A percentile compares a stretch with the other conserved stretches of the same genome.
Conservation (phyloP, 2,329 filamentous ascomycete species). For the Aspergillus aculeatinus region DNA sequence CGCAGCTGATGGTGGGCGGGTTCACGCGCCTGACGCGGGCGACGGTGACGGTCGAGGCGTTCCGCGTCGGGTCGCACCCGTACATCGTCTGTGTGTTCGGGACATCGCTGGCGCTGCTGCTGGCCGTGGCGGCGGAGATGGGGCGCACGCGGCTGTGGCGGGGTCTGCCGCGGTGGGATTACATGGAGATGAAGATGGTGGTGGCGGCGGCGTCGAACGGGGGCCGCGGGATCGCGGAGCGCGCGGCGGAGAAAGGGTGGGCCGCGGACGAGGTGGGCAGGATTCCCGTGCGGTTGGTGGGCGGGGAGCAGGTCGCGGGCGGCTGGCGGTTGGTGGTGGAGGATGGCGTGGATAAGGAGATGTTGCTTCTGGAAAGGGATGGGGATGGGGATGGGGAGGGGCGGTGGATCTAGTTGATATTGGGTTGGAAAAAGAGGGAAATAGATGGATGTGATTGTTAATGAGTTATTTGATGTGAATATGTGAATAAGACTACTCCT, state of each 20-base stretch:
- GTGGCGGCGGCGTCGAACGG: not conserved
- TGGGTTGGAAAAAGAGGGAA: no score
- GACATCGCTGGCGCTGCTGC: not conserved
- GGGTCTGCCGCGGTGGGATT: not conserved
- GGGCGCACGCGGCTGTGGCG: not conserved
- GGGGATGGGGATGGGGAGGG: not conserved
- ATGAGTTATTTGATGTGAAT: no score
- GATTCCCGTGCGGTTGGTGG: not conserved
- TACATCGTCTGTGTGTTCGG: not conserved
- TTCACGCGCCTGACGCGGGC: not conserved
- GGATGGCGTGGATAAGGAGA: not conserved
- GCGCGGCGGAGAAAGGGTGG: not conserved
- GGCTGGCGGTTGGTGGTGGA: not conserved
- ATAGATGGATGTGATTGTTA: no score
- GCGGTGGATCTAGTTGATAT: not conserved
- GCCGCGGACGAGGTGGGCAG: not conserved
- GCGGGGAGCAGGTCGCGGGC: not conserved
- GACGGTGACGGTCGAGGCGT: not conserved
- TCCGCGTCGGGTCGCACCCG: not conserved
- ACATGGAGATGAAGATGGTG: slow-evolving; percentile 1
- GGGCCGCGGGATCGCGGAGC: not conserved
- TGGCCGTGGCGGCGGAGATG: not conserved
- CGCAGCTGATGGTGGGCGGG: not conserved
- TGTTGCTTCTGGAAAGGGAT: not conserved
- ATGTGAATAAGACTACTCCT: no score